Evolutionary conservation across 768 basidiomycete genomes (phyloP), one percentile per base, ranked within the genome.

Genomic region (Mycena floridula): DNA sequence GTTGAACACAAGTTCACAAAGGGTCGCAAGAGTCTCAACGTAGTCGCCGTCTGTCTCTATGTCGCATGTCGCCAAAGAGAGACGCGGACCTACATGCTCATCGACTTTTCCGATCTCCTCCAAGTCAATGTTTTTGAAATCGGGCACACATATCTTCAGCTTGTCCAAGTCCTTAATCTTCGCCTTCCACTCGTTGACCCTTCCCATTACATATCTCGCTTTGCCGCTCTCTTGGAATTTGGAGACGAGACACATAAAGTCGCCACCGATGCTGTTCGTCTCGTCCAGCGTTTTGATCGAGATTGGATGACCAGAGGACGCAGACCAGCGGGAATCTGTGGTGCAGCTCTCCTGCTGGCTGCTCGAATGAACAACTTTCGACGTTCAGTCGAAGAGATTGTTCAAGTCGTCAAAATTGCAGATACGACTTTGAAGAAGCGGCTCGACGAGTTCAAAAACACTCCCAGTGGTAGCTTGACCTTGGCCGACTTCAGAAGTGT

Each of bases 371-470:
- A 95, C 67, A 96, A 96, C 62, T 98, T 95, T 58, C 72, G 94
- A 35, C 73, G 96, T 37, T 89, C 85, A 21, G 75, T 97, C 9
- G 89, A 94, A 58, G 96, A 99, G 63, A 88, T 99, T 38, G 93
- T 97, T 16, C 96, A 99, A 59, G 93, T 99, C 13, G 96, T 98
- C 52, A 99, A 98, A 67, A 96, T 97, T 52, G 91, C 93, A n/a
- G 93, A 97, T 56, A 84, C 82, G 9, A 99, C 96, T 3, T 65
- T 99, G 35, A 82, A 84, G 66, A 97, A 95, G 63, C 79, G 96
- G 15, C 68, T 99, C 13, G 88, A 93, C 21, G 96, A 99, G 66
- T 99, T 99, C 72, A 89, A 84, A 59, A 80, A 78, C 53, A 97
- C 93, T 2, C 82, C 85, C 0, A 90, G 87, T 55, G 92, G 89